Evolutionary conservation across 2,329 filamentous ascomycete genomes (phyloP).

Genomic region (Ascochyta rabiei): DNA sequence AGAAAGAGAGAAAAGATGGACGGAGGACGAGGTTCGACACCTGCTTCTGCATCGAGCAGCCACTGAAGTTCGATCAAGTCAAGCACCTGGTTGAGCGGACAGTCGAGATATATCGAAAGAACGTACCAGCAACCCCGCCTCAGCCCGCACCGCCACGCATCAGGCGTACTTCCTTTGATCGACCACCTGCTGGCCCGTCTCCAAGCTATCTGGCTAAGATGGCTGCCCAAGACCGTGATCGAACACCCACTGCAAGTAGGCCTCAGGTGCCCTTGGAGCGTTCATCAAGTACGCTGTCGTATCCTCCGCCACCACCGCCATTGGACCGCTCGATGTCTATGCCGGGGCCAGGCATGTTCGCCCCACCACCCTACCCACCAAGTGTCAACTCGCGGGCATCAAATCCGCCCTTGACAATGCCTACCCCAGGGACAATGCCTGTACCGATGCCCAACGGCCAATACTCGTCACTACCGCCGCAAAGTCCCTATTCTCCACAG

Average conservation of each 20-base stretch:
- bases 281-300: slow-evolving; percentile 26
- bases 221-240: slow-evolving; percentile 27
- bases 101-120: slow-evolving; percentile 44
- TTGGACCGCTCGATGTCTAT: slow-evolving; percentile 37
- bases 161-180: slow-evolving; percentile 32
- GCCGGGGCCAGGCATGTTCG: slow-evolving; percentile 25
- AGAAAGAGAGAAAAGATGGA: slow-evolving; percentile 41
- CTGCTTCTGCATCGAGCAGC: slow-evolving; percentile 43
- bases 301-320: slow-evolving; percentile 26
- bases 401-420: slow-evolving; percentile 23
- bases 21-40: slow-evolving; percentile 44
- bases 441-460: slow-evolving; percentile 8
- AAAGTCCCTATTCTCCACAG: slow-evolving; percentile 8
- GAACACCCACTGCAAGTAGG: slow-evolving; percentile 29
- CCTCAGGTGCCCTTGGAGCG: slow-evolving; percentile 29
- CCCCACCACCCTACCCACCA: slow-evolving; percentile 15
- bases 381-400: slow-evolving; percentile 20
- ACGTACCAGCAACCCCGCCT: slow-evolving; percentile 22
- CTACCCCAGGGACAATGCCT: slow-evolving; percentile 2
- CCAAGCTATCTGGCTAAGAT: slow-evolving; percentile 7
- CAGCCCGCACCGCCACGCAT: slow-evolving; percentile 18
- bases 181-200: slow-evolving; percentile 16
- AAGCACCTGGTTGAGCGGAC: slow-evolving; percentile 48
- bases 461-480: slow-evolving; percentile 13
- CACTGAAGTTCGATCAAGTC: slow-evolving; percentile 45